These are phyloP conservation scores for Daldinia loculata DNA, from an alignment of 495 filamentous ascomycete genomes.

Conservation along the genomic window DNA sequence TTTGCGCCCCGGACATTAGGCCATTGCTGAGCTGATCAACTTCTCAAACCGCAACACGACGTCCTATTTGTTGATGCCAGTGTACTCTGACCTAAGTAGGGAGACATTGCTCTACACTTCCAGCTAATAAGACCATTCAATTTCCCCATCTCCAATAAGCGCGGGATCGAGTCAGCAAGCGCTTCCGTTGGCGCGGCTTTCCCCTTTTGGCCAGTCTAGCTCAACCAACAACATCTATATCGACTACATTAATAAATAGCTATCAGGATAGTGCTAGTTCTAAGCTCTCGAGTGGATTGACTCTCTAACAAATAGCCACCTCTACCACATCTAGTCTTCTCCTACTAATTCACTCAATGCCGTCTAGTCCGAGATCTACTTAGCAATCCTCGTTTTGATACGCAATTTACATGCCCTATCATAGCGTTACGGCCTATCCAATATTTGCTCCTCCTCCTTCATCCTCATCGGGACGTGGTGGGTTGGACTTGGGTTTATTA, in stretches of 20 bases:
- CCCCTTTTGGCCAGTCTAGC: conserved; percentile 23
- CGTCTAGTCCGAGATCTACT: conserved; percentile 23
- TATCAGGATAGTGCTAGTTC: not conserved
- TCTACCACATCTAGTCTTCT: conserved; percentile 2
- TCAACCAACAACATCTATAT: conserved; percentile 15
- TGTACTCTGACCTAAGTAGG: not conserved
- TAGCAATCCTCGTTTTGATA: conserved; percentile 3
- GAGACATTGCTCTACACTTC: not conserved
- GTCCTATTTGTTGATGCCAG: conserved; percentile 10
- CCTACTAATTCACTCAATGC: conserved; percentile 14
- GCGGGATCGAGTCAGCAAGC: conserved; percentile 26
- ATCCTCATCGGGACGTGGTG: conserved; percentile 8
- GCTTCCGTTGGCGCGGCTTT: conserved; percentile 34
- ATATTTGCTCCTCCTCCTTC: conserved; percentile 5
- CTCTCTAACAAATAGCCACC: conserved; percentile 15
- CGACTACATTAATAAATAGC: conserved; percentile 8
- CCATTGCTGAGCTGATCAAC: conserved; percentile 25
- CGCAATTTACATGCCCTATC: not conserved
- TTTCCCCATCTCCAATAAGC: conserved; percentile 33
- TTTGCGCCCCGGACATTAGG: not conserved
- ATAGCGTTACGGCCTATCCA: conserved; percentile 6
- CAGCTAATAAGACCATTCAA: conserved; percentile 10
- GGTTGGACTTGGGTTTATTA: conserved; percentile 4
- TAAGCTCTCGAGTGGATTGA: conserved; percentile 29
- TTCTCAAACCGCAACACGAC: conserved; percentile 1